Evolutionary conservation across 2,329 filamentous ascomycete genomes (phyloP), one percentile per base, ranked within the genome.

Genomic region (Arthrobotrys entomopaga): DNA sequence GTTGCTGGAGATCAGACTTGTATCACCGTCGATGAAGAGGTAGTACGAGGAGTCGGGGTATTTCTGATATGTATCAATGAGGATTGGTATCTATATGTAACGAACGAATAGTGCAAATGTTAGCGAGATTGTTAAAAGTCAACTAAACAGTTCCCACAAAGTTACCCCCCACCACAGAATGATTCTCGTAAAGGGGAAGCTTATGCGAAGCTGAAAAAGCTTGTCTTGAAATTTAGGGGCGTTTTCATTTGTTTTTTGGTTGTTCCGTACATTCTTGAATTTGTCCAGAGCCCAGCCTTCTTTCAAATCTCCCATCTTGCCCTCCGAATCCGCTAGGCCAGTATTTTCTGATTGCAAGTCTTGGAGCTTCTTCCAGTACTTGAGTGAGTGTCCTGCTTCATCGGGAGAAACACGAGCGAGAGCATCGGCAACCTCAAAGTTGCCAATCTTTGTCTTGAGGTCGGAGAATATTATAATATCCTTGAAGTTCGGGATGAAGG

Each of bases 1-100:
- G 50, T 74, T 74, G 70, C 70, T 74, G n/a, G 70, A 57, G 38
- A 74, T 67, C 48, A 74, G 19, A 42, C 70, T 74, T 40, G 61
- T 74, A 52, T 74, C 70, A 29, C 70, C 70, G 42, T 74, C 70
- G 52, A 74, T 74, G 43, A 74, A 74, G 43, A 74, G 63, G 50
- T 74, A 74, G 52, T 74, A 74, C 4, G 70, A 74, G 3, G 63
- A 57, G 10, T 58, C 34, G 2, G 70, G 70, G 57, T 58, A 64
- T 38, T 74, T 74, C 61, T 74, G 70, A 46, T 74, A 74, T 7
- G 70, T 65, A 43, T 66, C 63, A 43, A 74, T 74, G 10, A 74
- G 63, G 54, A 74, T 74, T 53, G 70, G 70, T 26, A 74, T 49
- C 70, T 74, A 29, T 38, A 11, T n/a, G 19, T 16, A 34, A 43